Evolutionary conservation across 1,139 yeast genomes (phyloP).

Genomic region (Taiozyma onychis): DNA sequence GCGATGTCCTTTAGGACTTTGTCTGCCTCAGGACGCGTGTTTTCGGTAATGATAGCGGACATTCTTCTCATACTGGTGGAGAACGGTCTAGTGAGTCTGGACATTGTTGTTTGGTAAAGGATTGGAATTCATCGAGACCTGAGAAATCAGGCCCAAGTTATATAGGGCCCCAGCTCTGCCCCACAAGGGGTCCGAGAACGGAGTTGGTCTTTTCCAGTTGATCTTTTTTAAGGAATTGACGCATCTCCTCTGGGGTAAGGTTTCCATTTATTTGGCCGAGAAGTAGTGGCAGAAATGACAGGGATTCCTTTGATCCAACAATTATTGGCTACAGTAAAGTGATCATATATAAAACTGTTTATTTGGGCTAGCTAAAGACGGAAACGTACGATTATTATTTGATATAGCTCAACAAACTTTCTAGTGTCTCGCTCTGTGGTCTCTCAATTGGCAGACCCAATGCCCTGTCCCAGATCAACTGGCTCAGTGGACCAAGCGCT

Average conservation of each 20-base stretch:
- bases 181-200: not conserved
- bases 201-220: not conserved
- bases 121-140: not conserved
- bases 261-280: not conserved
- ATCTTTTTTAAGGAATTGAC: not conserved
- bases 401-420: conserved; percentile 5
- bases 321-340: not conserved
- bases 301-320: not conserved
- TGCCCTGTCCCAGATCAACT: conserved; percentile 55
- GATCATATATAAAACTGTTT: not conserved
- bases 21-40: conserved; percentile 44
- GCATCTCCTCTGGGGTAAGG: conserved; percentile 1
- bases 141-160: not conserved
- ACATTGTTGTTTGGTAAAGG: not conserved
- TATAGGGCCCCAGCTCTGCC: not conserved
- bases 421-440: conserved; percentile 39
- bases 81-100: conserved; percentile 1
- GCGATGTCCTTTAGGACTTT: conserved; percentile 44
- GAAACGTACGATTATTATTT: not conserved
- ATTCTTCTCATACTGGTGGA: conserved; percentile 8
- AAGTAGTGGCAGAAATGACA: not conserved
- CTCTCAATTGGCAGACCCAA: conserved; percentile 58
- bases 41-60: conserved; percentile 30
- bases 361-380: not conserved
- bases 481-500: conserved; percentile 44